Evolutionary conservation across 1,284 basidiomycete species (phyloP), one percentile per base, ranked within the genome.

Genomic region (Caloboletus firmus): DNA sequence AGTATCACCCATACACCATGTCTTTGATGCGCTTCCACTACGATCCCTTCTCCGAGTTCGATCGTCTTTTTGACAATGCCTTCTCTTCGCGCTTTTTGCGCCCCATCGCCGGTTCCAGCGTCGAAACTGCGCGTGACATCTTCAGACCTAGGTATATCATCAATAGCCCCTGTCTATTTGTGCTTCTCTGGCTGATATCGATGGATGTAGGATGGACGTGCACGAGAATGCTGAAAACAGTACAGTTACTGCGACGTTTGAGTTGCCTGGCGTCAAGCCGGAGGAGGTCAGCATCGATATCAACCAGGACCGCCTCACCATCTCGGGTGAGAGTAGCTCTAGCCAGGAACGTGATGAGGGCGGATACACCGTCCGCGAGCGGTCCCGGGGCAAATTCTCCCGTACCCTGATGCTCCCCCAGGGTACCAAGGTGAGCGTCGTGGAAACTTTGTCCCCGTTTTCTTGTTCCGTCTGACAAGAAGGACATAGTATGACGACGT

Each of bases 41-140:
- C 68, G 77, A 82, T 49, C 78, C 80, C 24, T 74, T 78, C 71
- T 76, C 74, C 61, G 76, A 79, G 58, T 75, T 81, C 43, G 78
- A 80, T 35, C 76, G 76, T 57, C 68, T 81, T 62, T 72, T 82
- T 48, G 78, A 81, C 59, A 75, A 81, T 31, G 72, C 75, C 3
- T 69, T 79, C 54, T 66, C 61, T 26, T 56, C 74, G 48, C 67
- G 63, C 56, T 56, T 65, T 57, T 31, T 59, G 59, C 68, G 59
- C 39, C 55, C 64, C 22, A 26, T 20, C 45, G 15, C 20, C 15
- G 11, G 18, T 5, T n/a, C 43, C 22, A 37, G 42, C 24, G 12
- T 55, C 5, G 60, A 69, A 11, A 30, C 22, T 2, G 30, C 43
- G 2, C 60, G 60, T 1, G 62, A 71, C 2, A 2, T 51, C 36